Percentiles rank a stretch among this genome's conserved stretches.
Conservation (phyloP, 2,329 filamentous ascomycete species). For the Ophiostoma fasciatum region DNA sequence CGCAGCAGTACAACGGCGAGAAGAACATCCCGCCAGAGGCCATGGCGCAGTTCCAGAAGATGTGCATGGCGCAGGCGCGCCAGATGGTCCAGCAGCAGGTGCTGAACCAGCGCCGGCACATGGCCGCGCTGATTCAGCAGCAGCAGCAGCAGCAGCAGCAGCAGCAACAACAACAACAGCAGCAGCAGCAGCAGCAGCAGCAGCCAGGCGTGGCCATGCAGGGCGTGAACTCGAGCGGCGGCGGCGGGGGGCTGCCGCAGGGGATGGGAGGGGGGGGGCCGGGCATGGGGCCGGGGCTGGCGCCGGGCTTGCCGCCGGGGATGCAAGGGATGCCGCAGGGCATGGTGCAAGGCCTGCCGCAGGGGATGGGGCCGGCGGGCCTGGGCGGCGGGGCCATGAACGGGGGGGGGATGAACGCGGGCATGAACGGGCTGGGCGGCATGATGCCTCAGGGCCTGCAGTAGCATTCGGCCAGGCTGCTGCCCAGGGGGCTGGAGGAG, state of each 20-base stretch:
- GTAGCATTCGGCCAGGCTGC: neutral
- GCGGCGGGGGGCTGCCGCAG: neutral
- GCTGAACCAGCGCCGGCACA: slow-evolving; percentile 12
- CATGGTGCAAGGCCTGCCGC: slow-evolving; percentile 6
- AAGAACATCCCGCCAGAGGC: slow-evolving; percentile 32
- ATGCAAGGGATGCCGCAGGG: slow-evolving; percentile 6
- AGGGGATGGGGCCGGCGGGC: neutral
- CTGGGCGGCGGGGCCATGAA: neutral
- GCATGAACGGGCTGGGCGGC: slow-evolving; percentile 28
- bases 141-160: slow-evolving; percentile 10
- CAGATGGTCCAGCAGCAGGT: slow-evolving; percentile 8
- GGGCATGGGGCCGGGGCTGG: slow-evolving; percentile 6
- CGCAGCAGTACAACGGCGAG: slow-evolving; percentile 24
- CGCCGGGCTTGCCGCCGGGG: slow-evolving; percentile 2
- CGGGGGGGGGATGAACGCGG: neutral
- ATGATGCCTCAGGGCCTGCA: slow-evolving; percentile 36
- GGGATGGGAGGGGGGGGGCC: slow-evolving; percentile 2
- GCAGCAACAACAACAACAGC: slow-evolving; percentile 22
- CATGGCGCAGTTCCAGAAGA: slow-evolving; percentile 28
- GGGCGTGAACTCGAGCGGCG: neutral
- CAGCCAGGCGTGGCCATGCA: slow-evolving; percentile 13
- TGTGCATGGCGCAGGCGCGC: slow-evolving; percentile 18
- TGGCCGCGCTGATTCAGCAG: slow-evolving; percentile 7
- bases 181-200: slow-evolving; percentile 19
- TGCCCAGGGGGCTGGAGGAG: neutral